Percentiles rank a stretch among this genome's conserved stretches.
These are phyloP conservation scores for Fusarium nodosum DNA, from an alignment of 2,329 filamentous ascomycete genomes.

Conservation along the genomic window DNA sequence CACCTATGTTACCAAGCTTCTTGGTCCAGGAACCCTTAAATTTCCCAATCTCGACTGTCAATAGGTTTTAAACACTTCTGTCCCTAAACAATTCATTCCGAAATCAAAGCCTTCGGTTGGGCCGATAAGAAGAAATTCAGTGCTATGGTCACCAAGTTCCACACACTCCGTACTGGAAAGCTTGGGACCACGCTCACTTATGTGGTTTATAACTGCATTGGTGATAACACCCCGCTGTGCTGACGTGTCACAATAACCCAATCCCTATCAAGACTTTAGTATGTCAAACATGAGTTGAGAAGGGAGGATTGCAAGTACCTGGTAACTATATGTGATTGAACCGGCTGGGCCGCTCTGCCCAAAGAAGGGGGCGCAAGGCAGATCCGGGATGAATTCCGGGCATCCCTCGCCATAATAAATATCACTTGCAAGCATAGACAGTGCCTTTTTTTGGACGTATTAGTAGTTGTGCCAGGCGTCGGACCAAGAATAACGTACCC, in stretches of 20 bases:
- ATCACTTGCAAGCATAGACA: background rate
- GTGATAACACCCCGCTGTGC: background rate
- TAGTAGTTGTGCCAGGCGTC: background rate
- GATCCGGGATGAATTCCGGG: background rate
- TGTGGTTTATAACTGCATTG: background rate
- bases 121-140: background rate
- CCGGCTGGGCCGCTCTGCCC: background rate
- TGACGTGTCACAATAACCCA: background rate
- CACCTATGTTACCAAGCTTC: background rate
- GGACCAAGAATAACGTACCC: background rate
- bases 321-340: background rate
- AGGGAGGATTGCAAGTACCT: background rate
- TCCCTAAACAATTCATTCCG: background rate
- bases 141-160: background rate
- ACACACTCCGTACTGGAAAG: background rate
- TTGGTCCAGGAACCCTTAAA: background rate
- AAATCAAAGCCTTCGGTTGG: background rate
- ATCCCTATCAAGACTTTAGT: background rate
- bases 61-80: background rate
- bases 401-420: background rate
- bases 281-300: background rate
- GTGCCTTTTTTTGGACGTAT: background rate
- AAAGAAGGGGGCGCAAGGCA: background rate
- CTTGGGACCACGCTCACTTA: fast-evolving
- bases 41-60: background rate